phyloP scores from a whole-genome alignment of 164 flowering plant species.

The Euptelea pleiosperma region DNA sequence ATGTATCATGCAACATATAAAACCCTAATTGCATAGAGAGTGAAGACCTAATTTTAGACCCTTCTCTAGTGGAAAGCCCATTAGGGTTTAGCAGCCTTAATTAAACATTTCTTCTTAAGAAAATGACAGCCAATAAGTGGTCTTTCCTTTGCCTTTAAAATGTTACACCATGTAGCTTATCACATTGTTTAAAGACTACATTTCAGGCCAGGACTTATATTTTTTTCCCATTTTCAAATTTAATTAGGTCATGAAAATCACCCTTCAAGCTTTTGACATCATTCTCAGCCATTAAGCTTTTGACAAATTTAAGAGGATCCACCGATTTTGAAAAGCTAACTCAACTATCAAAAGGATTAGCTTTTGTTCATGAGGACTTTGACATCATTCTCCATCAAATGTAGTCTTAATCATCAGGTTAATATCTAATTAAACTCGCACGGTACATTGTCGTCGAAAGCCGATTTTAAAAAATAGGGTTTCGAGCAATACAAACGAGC shows the following conservation, averaged over 20 bases:
- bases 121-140: constrained; percentile 11
- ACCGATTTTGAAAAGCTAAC: constrained; percentile 25
- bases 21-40: neutral
- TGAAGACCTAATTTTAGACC: constrained; percentile 14
- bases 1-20: neutral
- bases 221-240: neutral
- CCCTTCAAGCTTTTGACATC: constrained; percentile 1
- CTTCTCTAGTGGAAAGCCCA: constrained; percentile 21
- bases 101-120: neutral
- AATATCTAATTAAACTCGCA: neutral
- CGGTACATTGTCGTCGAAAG: neutral
- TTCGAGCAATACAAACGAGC: too few relatives aligned
- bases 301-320: neutral
- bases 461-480: neutral
- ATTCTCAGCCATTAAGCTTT: too few relatives aligned
- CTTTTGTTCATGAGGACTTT: neutral
- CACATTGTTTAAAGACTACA: neutral
- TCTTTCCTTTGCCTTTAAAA: neutral
- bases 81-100: constrained; percentile 2
- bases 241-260: constrained; percentile 33
- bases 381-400: neutral
- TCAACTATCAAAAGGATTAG: constrained; percentile 29
- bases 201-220: too few relatives aligned
- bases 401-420: neutral
- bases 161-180: neutral